A percentile compares a stretch with the other conserved stretches of the same genome.
Conservation (phyloP, 352 stramenopile species). For the Phytophthora tentaculata region DNA sequence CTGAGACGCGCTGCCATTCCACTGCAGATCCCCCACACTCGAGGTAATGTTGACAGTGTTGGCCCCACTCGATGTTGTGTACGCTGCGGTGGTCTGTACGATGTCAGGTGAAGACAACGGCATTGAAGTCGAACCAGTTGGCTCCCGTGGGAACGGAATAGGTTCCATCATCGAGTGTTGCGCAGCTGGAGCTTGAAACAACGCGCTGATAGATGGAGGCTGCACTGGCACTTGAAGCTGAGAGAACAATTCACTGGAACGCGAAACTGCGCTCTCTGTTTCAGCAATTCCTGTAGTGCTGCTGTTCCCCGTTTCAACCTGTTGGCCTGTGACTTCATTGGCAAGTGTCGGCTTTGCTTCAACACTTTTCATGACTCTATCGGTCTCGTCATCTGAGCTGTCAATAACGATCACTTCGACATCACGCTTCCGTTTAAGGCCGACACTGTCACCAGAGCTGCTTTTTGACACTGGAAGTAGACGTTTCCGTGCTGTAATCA, state of each 20-base stretch:
- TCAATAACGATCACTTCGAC: conserved; percentile 72
- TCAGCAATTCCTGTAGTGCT: neutral
- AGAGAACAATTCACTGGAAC: neutral
- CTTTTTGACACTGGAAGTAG: conserved; percentile 1
- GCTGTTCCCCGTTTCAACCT: neutral
- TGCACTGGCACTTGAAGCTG: conserved; percentile 7
- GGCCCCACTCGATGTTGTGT: conserved; percentile 7
- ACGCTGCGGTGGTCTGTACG: conserved; percentile 11
- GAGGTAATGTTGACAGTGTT: conserved; percentile 15
- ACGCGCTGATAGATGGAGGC: neutral
- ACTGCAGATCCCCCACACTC: conserved; percentile 4
- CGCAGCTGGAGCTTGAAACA: conserved; percentile 2
- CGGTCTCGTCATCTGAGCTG: conserved; percentile 23
- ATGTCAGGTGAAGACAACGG: conserved; percentile 4
- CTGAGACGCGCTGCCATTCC: conserved; percentile 17
- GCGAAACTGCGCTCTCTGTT: neutral
- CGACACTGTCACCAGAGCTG: conserved; percentile 1
- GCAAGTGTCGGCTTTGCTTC: neutral
- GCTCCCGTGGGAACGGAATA: conserved; percentile 28
- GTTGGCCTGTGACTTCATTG: conserved; percentile 1
- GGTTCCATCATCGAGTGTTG: conserved; percentile 25
- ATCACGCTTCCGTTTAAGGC: conserved; percentile 60
- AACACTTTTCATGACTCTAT: neutral
- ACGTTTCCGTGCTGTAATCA: conserved; percentile 30
- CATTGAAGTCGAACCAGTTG: conserved; percentile 3